Conservation (phyloP, 345 rosid species). For the Ailanthus altissimus region DNA sequence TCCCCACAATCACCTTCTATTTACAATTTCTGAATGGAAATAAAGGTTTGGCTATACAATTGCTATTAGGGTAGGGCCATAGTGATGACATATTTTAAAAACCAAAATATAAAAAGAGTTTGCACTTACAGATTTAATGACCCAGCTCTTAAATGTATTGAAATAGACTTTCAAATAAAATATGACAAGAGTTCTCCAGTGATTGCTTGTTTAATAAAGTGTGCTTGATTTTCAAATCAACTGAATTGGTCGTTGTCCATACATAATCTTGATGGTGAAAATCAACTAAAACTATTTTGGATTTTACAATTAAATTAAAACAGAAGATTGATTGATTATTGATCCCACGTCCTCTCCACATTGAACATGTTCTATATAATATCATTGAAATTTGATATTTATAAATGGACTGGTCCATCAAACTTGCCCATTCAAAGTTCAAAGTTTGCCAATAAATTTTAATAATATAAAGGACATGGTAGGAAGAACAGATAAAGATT, state of each 20-base stretch:
- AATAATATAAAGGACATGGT: background rate
- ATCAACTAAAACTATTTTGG: too few species aligned
- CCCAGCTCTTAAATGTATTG: too few species aligned
- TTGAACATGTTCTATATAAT: background rate
- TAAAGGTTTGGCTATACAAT: background rate
- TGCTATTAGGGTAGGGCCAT: too few species aligned
- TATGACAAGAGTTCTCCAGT: too few species aligned
- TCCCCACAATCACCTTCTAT: too few species aligned
- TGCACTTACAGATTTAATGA: too few species aligned
- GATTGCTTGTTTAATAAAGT: background rate
- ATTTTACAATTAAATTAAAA: background rate
- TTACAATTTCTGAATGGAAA: background rate
- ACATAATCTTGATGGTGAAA: too few species aligned
- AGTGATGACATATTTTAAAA: too few species aligned
- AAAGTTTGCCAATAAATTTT: background rate
- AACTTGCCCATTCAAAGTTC: background rate
- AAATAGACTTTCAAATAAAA: too few species aligned
- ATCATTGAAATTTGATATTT: background rate
- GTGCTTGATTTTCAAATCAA: background rate
- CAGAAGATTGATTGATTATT: background rate
- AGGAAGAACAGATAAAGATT: background rate
- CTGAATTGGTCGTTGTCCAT: too few species aligned
- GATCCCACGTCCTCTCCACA: too few species aligned
- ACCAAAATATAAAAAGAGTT: too few species aligned
- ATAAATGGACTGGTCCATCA: background rate